phyloP scores from a whole-genome alignment of 129 eudicot species.

The Pulicaria dysenterica region DNA sequence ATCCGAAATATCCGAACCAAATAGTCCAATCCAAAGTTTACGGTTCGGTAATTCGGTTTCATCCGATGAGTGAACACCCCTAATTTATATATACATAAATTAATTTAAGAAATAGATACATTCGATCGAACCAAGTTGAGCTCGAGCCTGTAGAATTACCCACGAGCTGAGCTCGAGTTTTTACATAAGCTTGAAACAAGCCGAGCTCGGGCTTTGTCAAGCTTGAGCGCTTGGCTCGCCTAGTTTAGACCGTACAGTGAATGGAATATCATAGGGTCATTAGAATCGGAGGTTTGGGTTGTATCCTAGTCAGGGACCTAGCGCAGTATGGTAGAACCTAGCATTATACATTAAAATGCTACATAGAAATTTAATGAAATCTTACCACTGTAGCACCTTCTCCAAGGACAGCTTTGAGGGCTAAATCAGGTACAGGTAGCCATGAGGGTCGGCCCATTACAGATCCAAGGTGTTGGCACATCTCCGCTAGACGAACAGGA shows the following conservation, averaged over 20 bases:
- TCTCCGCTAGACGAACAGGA: slow-evolving; percentile 82
- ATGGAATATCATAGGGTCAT: neutral
- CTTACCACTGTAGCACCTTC: slow-evolving; percentile 96
- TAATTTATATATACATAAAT: too few relatives aligned
- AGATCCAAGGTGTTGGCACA: slow-evolving; percentile 81
- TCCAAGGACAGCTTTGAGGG: slow-evolving; percentile 92
- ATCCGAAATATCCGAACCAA: too few relatives aligned
- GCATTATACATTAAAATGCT: slow-evolving; percentile 3
- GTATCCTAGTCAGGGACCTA: neutral
- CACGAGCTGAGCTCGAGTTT: too few relatives aligned
- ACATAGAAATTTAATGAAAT: slow-evolving; percentile 6
- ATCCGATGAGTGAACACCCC: too few relatives aligned
- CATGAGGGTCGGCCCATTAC: slow-evolving; percentile 94
- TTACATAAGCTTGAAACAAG: too few relatives aligned
- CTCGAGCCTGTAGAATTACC: too few relatives aligned
- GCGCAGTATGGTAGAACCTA: neutral
- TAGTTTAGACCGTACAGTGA: neutral
- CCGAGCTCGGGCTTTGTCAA: too few relatives aligned
- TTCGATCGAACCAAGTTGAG: too few relatives aligned
- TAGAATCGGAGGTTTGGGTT: neutral
- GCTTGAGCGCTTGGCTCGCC: too few relatives aligned
- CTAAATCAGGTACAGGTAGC: slow-evolving; percentile 97
- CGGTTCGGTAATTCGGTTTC: too few relatives aligned
- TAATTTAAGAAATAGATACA: too few relatives aligned
- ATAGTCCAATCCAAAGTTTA: too few relatives aligned